phyloP scores from a whole-genome alignment of 306 rosid genomes.

The Cercis canadensis region DNA sequence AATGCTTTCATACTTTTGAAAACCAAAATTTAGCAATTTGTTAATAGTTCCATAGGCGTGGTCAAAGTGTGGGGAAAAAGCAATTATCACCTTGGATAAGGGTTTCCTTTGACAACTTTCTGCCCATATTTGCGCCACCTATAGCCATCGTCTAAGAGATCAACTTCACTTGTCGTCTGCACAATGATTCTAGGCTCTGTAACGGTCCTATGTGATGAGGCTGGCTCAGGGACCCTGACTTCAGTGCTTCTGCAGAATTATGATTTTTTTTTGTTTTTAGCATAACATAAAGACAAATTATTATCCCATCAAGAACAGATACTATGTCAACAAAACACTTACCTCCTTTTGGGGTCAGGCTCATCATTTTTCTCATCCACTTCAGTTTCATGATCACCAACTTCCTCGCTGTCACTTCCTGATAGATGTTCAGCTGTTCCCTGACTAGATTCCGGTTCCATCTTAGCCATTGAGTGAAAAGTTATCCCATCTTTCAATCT shows the following conservation, averaged over 20 bases:
- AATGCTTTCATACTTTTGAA: neutral
- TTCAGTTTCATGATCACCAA: slow-evolving; percentile 59
- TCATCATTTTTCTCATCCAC: slow-evolving; percentile 59
- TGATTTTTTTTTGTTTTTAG: neutral
- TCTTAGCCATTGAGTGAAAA: slow-evolving; percentile 40
- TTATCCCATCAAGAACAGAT: neutral
- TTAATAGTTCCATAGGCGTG: neutral
- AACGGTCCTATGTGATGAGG: slow-evolving; percentile 73
- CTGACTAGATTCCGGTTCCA: slow-evolving; percentile 64
- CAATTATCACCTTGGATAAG: slow-evolving; percentile 74
- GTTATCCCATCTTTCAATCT: slow-evolving; percentile 33
- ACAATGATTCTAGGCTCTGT: slow-evolving; percentile 84
- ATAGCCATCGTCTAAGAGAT: slow-evolving; percentile 85
- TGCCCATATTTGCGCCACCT: slow-evolving; percentile 92
- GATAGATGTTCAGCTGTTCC: slow-evolving; percentile 60
- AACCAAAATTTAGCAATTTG: neutral
- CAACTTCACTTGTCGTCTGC: slow-evolving; percentile 90
- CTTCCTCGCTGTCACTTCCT: slow-evolving; percentile 78
- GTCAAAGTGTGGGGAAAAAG: slow-evolving; percentile 31
- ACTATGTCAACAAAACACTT: slow-evolving; percentile 1
- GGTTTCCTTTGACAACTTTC: slow-evolving; percentile 86
- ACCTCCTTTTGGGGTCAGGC: slow-evolving; percentile 79
- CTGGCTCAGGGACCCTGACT: slow-evolving; percentile 49
- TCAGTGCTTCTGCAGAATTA: slow-evolving; percentile 61
- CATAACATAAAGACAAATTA: slow-evolving; percentile 15